Base-by-base conservation (phyloP, 2,329 filamentous ascomycete genomes). In the Penicillium sp. region DNA sequence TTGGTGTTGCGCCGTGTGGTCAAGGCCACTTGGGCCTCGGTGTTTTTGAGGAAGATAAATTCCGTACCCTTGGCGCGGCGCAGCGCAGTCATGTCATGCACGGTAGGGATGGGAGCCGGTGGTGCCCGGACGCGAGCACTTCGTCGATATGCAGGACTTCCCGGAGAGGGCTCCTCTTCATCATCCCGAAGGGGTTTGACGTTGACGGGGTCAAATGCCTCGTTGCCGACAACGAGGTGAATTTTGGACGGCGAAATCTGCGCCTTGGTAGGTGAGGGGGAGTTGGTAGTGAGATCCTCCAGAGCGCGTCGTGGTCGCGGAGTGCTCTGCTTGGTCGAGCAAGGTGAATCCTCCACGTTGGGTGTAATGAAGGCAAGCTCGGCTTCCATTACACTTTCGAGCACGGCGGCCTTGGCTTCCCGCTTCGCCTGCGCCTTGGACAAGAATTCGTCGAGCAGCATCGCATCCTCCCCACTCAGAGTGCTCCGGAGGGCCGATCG, bases 51-150 rank as follows among this genome's bases (percentile, higher is more conserved):
- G 46, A 73, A 73, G 27, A 74, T 60, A 44, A 75, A 74, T 43
- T 75, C 72, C 5, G 64, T 73, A 4, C 72, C 72, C 42, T 69
- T 73, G 3, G 71, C 63, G 9, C 72, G 69, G 43, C 72, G 71
- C 18, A 74, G 64, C 4, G 71, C 63, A 42, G 73, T 68, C 5
- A 64, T 64, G 41, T 66, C 70, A 45, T 67, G 69, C 35, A 67
- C 54, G 11, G 56, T 51, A 12, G 63, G 58, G 13, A 51, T 52
- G 26, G 57, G 53, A 5, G 51, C 50, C 59, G 54, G 42, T 56
- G 51, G 36, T 53, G 50, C 50, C 60, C 63, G 59, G 58, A 43
- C 54, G 44, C 71, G 64, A 40, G 63, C 65, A 55, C 70, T 73
- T 38, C 71, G 63, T 46, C 71, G 66, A 45, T 44, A 51, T 18